Base-by-base conservation (phyloP, 345 rosid genomes). In the Hypericum androsaemum region DNA sequence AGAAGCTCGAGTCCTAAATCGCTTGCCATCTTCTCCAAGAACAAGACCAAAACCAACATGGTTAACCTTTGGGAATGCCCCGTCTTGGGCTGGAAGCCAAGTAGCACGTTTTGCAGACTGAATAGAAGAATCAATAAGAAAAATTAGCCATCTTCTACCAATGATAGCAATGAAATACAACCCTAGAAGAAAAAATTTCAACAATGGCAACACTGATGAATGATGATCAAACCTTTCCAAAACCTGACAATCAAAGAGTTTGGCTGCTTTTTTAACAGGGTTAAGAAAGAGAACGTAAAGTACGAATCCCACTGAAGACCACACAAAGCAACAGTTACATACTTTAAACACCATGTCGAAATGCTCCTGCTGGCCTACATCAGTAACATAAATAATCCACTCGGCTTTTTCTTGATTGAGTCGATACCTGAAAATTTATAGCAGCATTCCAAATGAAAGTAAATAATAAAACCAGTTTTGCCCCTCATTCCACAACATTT, bases 21-120 rank as follows among this genome's bases (percentile, higher is more conserved):
- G 84, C 67, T 92, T 92, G 15, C 84, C 82, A 70, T 92, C 98
- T 14, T 85, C 97, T 60, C 98, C 98, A 56, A 77, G 78, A 68
- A 92, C 98, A 65, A 88, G 88, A 52, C 98, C 97, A 77, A 92
- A 88, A 47, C 89, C 86, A 59, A 92, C 98, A 71, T 92, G 98
- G 70, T 61, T 80, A 64, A 69, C 66, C 71, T 72, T 85, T 39
- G 98, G 97, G 52, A 71, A 88, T 13, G 53, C 22, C 22, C 60
- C 63, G 54, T 72, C 81, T 57, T 61, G 73, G 9, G 67, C 53
- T 13, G 98, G 95, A 58, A 92, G 90, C 95, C 94, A 88, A 38
- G 88, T 86, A 15, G 95, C 95, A 67, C 62, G 77, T 61, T 68
- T 85, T 43, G 96, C 94, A 64, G 98, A 95, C 97, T 92, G 80